Evolutionary conservation across 768 basidiomycete genomes (phyloP).

Genomic region (Collybia sp.): DNA sequence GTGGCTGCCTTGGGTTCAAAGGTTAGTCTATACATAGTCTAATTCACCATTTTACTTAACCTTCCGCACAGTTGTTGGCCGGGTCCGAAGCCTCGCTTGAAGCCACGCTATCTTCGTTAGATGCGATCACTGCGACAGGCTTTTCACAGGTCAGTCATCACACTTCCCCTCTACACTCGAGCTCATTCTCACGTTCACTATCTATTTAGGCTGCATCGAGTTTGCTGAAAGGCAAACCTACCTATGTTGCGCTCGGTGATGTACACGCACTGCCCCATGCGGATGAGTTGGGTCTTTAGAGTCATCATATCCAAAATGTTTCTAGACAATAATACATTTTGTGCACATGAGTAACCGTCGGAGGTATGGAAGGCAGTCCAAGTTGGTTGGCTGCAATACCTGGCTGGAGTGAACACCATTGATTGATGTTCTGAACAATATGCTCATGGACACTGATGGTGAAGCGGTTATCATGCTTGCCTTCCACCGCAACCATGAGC

Average conservation of each 20-base stretch:
- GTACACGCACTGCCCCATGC: slow-evolving; percentile 71
- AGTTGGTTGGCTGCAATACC: too few species aligned
- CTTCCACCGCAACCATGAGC: slow-evolving; percentile 44
- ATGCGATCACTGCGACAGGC: slow-evolving; percentile 59
- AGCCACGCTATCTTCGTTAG: slow-evolving; percentile 60
- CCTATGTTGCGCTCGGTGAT: slow-evolving; percentile 85
- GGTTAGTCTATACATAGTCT: slow-evolving; percentile 34
- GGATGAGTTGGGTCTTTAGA: slow-evolving; percentile 78
- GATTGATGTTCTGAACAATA: too few species aligned
- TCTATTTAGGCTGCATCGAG: slow-evolving; percentile 51
- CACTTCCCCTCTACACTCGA: neutral
- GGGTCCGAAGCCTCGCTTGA: slow-evolving; percentile 50
- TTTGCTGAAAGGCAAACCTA: slow-evolving; percentile 74
- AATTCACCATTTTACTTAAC: neutral
- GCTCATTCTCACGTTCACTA: neutral
- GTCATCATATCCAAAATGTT: neutral
- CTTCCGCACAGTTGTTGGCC: slow-evolving; percentile 49
- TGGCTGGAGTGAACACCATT: too few species aligned
- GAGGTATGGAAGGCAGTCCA: too few species aligned
- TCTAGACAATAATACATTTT: too few species aligned
- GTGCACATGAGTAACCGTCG: too few species aligned
- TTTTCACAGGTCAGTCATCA: slow-evolving; percentile 61
- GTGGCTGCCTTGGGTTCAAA: slow-evolving; percentile 57
- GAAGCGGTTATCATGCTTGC: slow-evolving; percentile 93
- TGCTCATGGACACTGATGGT: slow-evolving; percentile 46